Evolutionary conservation across 768 basidiomycete species (phyloP), one percentile per base, ranked within the genome.

Genomic region (Russula ochroleuca): DNA sequence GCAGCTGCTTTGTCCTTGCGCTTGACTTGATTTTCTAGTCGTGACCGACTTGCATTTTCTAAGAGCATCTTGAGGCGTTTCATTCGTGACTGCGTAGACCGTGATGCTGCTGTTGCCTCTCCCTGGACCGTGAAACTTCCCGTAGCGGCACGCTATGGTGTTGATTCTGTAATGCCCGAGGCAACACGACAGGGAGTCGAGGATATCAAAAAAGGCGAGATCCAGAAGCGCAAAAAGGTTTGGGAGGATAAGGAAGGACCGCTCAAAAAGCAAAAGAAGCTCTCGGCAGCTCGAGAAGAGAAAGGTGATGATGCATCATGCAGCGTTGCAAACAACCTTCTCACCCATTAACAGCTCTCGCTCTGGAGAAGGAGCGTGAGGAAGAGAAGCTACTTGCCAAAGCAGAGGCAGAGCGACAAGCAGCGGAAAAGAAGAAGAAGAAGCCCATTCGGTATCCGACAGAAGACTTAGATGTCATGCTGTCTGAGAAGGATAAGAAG

Each of bases 61-160:
- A 98, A 98, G 75, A 94, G 94, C 19, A 96, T 98, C 69, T 84
- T 99, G 33, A 92, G 94, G 67, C 88, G 94, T 17, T 98, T 96
- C 76, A 91, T 99, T 62, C 87, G 92, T 66, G 97, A 98, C 72
- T 96, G 94, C 70, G 90, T 99, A 2, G 89, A 92, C 70, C 86
- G 97, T 38, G 94, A 96, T 68, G 82, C 93, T 17, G 89, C 92
- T 10, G 88, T 96, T 31, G 94, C 93, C 9, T 92, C 93, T 1
- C 96, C 97, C 7, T 99, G 97, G 97, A 88, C 86, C 2, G 94
- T 98, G 35, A 98, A 98, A 73, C 84, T 84, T 1, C 76, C 80
- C 7, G 89, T 98, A 61, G 95, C 94, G 1, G 82, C 82, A 63
- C 84, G 86, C 59, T 97, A 94, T 75, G 90, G 90, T 13, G 87